Base-by-base conservation (phyloP, 2,329 filamentous ascomycete genomes). In the Aspergillus thermomutatus region DNA sequence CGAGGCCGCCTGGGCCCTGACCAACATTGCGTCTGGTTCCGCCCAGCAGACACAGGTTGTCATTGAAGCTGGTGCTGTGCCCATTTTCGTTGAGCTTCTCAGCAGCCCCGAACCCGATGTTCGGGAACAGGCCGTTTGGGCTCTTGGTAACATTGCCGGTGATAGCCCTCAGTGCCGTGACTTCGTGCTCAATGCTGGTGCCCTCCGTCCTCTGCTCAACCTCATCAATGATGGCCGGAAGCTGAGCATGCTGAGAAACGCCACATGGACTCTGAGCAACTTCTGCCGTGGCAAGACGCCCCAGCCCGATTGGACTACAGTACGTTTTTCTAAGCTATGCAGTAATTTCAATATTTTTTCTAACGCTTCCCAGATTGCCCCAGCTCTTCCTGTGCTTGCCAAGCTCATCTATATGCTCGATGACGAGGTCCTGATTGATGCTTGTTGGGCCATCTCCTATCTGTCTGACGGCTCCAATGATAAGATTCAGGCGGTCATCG, bases 241-340 rank as follows among this genome's bases (percentile, higher is more conserved):
- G 83, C 82, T 99, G 57, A 97, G 92, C 84, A 99, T 99, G 94
- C 87, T 99, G 52, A 86, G 94, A 66, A 99, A 99, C 75, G 94
- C 94, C 37, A 99, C 94, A 25, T 99, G 94, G 94, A 99, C 94
- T 47, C 82, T 99, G 56, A 97, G 94, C 84, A 99, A 99, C 83
- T 99, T 99, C 81, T 99, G 94, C 82, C 91, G 94, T 82, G 94
- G 94, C 79, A 99, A 99, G 86, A 97, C 93, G 8, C 94, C 94
- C 52, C 94, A 99, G 80, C 94, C 94, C 49, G 94, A 99, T 74
- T 99, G 94, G 94, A 86, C 87, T 72, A 97, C 91, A 40, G 92
- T 96, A 83, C 78, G 91, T 83, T 52, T 49, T 28, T 50, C 11
- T 21, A 43, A 50, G 19, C 25, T 50, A 55, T 56, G 53, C 37